Conservation (phyloP, 768 basidiomycete genomes). For the Pulveroboletus sp. region DNA sequence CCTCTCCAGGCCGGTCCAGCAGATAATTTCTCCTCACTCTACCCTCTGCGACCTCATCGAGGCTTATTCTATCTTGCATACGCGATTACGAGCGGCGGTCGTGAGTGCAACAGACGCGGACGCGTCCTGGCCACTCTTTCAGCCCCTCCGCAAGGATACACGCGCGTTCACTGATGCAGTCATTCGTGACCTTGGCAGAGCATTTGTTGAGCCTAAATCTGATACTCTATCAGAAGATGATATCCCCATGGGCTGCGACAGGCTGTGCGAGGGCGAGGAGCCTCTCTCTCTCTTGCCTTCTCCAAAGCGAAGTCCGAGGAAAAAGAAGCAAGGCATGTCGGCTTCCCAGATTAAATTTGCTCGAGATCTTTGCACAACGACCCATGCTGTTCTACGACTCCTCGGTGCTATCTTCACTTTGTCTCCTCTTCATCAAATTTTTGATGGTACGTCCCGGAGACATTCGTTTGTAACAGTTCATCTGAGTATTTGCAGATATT, state of each 20-base stretch:
- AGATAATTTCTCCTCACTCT: constrained; percentile 47
- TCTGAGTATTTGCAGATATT: constrained; percentile 38
- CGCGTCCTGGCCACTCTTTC: constrained; percentile 67
- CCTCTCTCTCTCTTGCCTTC: constrained; percentile 49
- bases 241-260: constrained; percentile 19
- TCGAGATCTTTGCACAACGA: constrained; percentile 70
- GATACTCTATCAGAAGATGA: constrained; percentile 21
- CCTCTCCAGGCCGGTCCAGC: constrained; percentile 58
- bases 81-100: constrained; percentile 52
- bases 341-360: constrained; percentile 77
- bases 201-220: constrained; percentile 51
- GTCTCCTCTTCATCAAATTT: constrained; percentile 55
- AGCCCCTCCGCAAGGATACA: constrained; percentile 56
- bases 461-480: background rate
- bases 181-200: constrained; percentile 64
- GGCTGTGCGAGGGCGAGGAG: constrained; percentile 25
- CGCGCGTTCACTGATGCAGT: constrained; percentile 51
- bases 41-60: constrained; percentile 59
- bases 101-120: constrained; percentile 45
- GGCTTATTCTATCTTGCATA: constrained; percentile 66
- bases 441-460: constrained; percentile 47
- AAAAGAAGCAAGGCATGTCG: constrained; percentile 59
- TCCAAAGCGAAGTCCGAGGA: constrained; percentile 58
- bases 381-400: constrained; percentile 64
- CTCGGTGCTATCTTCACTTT: constrained; percentile 57